These are phyloP conservation scores for Metschnikowia baotianmanensis DNA, from an alignment of 805 yeast genomes.

Conservation along the genomic window DNA sequence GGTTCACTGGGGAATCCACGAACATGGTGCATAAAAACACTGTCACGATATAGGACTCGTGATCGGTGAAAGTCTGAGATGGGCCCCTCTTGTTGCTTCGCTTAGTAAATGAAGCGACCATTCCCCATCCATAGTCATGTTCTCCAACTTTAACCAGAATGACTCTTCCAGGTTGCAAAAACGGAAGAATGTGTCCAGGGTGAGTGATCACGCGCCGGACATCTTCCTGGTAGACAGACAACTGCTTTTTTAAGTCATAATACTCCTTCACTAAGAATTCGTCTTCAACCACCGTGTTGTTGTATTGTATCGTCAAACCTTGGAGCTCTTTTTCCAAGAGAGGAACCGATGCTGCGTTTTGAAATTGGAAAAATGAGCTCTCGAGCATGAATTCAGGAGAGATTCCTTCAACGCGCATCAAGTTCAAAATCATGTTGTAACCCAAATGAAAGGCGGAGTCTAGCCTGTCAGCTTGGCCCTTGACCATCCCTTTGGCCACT, in stretches of 20 bases:
- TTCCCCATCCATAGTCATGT: conserved; percentile 94
- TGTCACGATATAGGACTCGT: conserved; percentile 84
- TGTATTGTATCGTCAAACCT: conserved; percentile 50
- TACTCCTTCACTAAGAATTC: conserved; percentile 74
- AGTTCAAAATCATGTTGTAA: conserved; percentile 92
- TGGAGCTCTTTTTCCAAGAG: conserved; percentile 64
- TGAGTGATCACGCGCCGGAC: conserved; percentile 81
- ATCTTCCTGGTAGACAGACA: conserved; percentile 69
- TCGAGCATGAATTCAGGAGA: conserved; percentile 98
- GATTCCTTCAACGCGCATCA: conserved; percentile 96
- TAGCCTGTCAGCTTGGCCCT: conserved; percentile 96
- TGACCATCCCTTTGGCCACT: conserved; percentile 98
- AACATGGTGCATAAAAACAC: conserved; percentile 79
- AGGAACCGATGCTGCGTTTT: conserved; percentile 89
- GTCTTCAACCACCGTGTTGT: conserved; percentile 61
- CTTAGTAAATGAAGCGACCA: conserved; percentile 73
- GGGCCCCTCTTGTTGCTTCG: conserved; percentile 63
- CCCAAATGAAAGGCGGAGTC: conserved; percentile 98
- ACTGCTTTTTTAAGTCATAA: conserved; percentile 74
- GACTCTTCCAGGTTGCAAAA: conserved; percentile 86
- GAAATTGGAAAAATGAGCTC: conserved; percentile 92
- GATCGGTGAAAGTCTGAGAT: conserved; percentile 64
- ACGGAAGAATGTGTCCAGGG: conserved; percentile 82
- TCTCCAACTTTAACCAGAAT: conserved; percentile 61
- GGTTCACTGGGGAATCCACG: conserved; percentile 77